Evolutionary conservation across 768 basidiomycete species (phyloP).

Genomic region (Trametes maxima): DNA sequence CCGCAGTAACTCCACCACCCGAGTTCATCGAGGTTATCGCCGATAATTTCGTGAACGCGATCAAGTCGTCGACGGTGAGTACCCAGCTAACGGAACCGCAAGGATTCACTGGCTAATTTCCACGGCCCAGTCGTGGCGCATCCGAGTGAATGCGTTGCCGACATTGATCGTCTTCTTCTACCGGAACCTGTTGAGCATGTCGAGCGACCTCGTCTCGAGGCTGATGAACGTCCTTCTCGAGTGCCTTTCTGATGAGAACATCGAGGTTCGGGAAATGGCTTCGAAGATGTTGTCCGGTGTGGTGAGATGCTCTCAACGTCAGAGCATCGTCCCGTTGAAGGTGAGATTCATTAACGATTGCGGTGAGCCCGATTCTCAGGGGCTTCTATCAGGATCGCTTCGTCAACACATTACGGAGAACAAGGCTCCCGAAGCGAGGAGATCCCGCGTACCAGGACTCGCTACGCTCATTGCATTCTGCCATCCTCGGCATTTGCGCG

Average conservation of each 20-base stretch:
- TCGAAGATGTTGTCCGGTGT: slow-evolving; percentile 85
- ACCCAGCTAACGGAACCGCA: slow-evolving; percentile 7
- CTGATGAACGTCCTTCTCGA: slow-evolving; percentile 84
- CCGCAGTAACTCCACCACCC: slow-evolving; percentile 73
- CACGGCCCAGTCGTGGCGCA: slow-evolving; percentile 79
- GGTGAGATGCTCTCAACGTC: slow-evolving; percentile 86
- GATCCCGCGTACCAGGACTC: slow-evolving; percentile 74
- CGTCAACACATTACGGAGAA: slow-evolving; percentile 58
- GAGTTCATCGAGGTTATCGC: slow-evolving; percentile 65
- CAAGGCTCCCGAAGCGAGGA: slow-evolving; percentile 66
- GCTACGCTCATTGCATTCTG: slow-evolving; percentile 75
- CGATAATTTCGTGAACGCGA: slow-evolving; percentile 63
- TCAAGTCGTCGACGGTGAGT: slow-evolving; percentile 77
- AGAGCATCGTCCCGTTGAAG: slow-evolving; percentile 83
- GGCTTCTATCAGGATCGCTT: slow-evolving; percentile 70
- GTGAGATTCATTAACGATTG: slow-evolving; percentile 39
- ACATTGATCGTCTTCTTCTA: slow-evolving; percentile 90
- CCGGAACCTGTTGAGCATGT: slow-evolving; percentile 79
- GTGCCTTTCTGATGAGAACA: slow-evolving; percentile 87
- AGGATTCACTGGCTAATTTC: slow-evolving; percentile 3
- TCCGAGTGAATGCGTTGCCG: slow-evolving; percentile 86
- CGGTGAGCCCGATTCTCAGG: neutral
- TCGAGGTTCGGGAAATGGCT: slow-evolving; percentile 92
- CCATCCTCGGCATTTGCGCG: slow-evolving; percentile 51
- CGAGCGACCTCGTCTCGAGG: slow-evolving; percentile 62